A percentile compares a stretch with the other conserved stretches of the same genome.
These are phyloP conservation scores for Leucocoprinus leucothites DNA, from an alignment of 768 basidiomycete species.

Conservation along the genomic window DNA sequence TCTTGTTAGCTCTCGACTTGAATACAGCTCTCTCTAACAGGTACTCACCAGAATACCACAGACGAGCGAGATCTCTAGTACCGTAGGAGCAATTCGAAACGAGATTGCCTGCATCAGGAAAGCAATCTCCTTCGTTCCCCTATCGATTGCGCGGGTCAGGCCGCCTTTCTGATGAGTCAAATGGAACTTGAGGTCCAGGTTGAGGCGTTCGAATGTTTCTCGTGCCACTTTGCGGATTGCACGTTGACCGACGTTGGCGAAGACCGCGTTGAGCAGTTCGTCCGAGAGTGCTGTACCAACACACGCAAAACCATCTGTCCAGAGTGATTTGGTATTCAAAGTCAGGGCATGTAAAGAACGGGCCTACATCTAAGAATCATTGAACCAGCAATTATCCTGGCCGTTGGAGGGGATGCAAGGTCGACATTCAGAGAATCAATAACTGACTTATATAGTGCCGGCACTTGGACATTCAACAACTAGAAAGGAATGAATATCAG, in stretches of 20 bases:
- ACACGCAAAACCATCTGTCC: constrained; percentile 83
- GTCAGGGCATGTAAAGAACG: not conserved
- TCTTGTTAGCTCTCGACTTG: not conserved
- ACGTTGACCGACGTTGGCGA: constrained; percentile 92
- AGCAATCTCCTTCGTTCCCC: too few relatives aligned
- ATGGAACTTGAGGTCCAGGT: constrained; percentile 91
- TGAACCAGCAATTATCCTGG: constrained; percentile 88
- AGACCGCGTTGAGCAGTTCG: constrained; percentile 92
- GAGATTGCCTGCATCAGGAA: too few relatives aligned
- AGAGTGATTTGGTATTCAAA: constrained; percentile 7
- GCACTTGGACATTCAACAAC: constrained; percentile 98
- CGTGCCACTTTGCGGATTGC: too few relatives aligned
- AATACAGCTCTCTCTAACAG: too few relatives aligned
- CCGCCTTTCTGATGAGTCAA: constrained; percentile 95
- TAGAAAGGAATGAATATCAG: constrained; percentile 84
- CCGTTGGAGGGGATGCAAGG: constrained; percentile 68
- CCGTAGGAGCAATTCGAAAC: too few relatives aligned
- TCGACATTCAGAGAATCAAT: constrained; percentile 89
- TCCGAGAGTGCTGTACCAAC: constrained; percentile 87
- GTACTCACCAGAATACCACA: constrained; percentile 85
- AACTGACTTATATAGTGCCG: constrained; percentile 88
- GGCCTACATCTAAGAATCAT: constrained; percentile 86
- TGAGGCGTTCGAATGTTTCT: constrained; percentile 93
- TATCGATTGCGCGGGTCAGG: too few relatives aligned
- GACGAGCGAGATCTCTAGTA: too few relatives aligned